A percentile compares a stretch with the other conserved stretches of the same genome.
These are phyloP conservation scores for Phoenix dactylifera DNA, from an alignment of 176 grass and related monocot genomes.

Conservation along the genomic window DNA sequence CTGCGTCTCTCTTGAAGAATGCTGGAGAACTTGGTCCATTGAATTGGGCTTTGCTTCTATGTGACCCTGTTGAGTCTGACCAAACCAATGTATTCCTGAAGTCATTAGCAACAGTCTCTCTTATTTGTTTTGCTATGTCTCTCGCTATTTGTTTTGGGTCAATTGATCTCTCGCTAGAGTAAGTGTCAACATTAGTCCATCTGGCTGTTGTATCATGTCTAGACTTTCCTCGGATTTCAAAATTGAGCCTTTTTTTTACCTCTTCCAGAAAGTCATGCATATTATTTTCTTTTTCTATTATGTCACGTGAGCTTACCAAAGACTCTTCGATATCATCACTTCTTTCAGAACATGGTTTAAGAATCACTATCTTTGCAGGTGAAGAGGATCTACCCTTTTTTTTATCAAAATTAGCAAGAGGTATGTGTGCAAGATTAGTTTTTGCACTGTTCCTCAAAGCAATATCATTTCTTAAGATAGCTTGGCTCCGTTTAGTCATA, in stretches of 20 bases:
- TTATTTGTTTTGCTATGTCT: constrained; percentile 65
- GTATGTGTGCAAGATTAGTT: constrained; percentile 17
- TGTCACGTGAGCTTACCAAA: constrained; percentile 63
- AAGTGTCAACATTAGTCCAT: constrained; percentile 15
- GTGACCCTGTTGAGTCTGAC: constrained; percentile 53
- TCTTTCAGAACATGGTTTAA: constrained; percentile 73
- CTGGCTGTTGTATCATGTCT: constrained; percentile 21
- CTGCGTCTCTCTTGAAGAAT: constrained; percentile 39
- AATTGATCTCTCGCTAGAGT: constrained; percentile 6
- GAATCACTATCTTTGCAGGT: constrained; percentile 80
- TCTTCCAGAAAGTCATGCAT: constrained; percentile 91
- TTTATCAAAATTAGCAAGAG: constrained; percentile 24
- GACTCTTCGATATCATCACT: constrained; percentile 59
- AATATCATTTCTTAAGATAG: background rate
- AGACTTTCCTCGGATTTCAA: constrained; percentile 60
- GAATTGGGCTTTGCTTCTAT: constrained; percentile 34
- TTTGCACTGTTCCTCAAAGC: constrained; percentile 22
- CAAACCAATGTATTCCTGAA: constrained; percentile 37
- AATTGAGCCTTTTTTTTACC: constrained; percentile 74
- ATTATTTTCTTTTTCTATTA: constrained; percentile 73
- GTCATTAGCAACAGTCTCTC: constrained; percentile 54
- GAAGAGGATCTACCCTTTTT: constrained; percentile 34
- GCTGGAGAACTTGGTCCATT: constrained; percentile 37
- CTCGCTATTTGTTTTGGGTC: constrained; percentile 65
- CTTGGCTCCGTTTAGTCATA: background rate